Percentiles rank a stretch among this genome's conserved stretches.
phyloP scores from a whole-genome alignment of 768 basidiomycete species.

The Favolaschia claudopus region DNA sequence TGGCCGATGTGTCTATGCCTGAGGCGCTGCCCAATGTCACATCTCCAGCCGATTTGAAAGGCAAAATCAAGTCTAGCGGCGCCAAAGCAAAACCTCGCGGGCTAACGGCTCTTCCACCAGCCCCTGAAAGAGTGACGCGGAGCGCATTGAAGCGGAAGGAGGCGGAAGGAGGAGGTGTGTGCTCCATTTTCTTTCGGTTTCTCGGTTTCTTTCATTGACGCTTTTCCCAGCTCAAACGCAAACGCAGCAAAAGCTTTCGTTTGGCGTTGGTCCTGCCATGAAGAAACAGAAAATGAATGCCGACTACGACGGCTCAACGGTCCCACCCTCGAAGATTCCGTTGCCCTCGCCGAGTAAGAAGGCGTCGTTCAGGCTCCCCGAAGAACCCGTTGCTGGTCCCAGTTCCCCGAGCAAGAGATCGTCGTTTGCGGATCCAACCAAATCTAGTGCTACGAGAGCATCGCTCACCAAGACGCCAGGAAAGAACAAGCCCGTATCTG shows the following conservation, averaged over 20 bases:
- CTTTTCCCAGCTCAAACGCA: slow-evolving; percentile 4
- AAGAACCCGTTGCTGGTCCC: background rate
- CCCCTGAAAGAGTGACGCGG: slow-evolving; percentile 24
- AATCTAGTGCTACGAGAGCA: slow-evolving; percentile 19
- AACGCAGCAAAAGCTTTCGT: slow-evolving; percentile 16
- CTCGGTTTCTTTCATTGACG: background rate
- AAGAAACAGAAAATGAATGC: slow-evolving; percentile 26
- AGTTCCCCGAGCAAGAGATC: slow-evolving; percentile 18
- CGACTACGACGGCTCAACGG: background rate
- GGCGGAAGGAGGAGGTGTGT: slow-evolving; percentile 19
- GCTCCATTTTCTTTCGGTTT: background rate
- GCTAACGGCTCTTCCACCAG: slow-evolving; percentile 13
- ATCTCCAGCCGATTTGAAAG: slow-evolving; percentile 12
- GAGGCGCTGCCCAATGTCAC: background rate
- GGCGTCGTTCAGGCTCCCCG: too few species aligned
- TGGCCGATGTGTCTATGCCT: slow-evolving; percentile 15
- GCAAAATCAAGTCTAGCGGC: slow-evolving; percentile 15
- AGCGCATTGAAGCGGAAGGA: slow-evolving; percentile 29
- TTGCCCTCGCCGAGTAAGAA: slow-evolving; percentile 2
- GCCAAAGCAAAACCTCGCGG: slow-evolving; percentile 17
- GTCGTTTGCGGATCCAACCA: slow-evolving; percentile 24
- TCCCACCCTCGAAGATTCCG: slow-evolving; percentile 17
- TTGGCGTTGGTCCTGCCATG: slow-evolving; percentile 13
- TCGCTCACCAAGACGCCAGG: slow-evolving; percentile 11
- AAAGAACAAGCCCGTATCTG: slow-evolving; percentile 23